Base-by-base conservation (phyloP, 768 basidiomycete genomes). In the Russula griseocarnosa region DNA sequence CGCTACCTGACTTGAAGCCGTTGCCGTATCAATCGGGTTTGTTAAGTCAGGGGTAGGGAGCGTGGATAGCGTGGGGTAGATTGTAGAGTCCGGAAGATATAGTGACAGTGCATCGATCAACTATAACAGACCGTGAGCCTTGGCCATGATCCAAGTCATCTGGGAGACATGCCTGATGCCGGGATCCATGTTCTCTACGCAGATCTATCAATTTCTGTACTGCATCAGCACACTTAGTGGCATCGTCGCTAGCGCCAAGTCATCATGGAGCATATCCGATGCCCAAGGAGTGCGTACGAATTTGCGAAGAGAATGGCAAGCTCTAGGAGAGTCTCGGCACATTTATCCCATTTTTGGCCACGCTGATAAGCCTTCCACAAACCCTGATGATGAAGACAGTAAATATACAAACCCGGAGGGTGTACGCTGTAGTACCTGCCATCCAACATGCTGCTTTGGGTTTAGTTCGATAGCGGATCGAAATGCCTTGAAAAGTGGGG, bases 1-100 rank as follows among this genome's bases (percentile, higher is more conserved):
- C 0, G 87, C 82, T 0, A 76, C 73, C 73, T 92, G 90, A 0
- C 82, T 77, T 28, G 77, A 73, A 46, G 79, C 80, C 6, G 79
- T 85, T 1, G 85, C 78, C 5, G 88, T 85, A 3, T 81, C 77
- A 0, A 81, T 79, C 0, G 93, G 92, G 56, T 82, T 86, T 10
- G 90, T 88, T n/a, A 83, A 77, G 70, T 94, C 87, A 3, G 92
- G 92, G 1, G 78, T 76, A 7, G 94, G 88, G 2, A 98, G 78
- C 1, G 74, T 75, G 1, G 82, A 84, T 9, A 98, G 77, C 2
- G 86, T 77, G 0, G 77, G 65, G 68, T 86, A 88, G 1, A 87
- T 72, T 0, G 82, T 75, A 5, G 94, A 93, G 7, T 83, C 82
- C 0, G 93, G 90, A 11, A 98, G 86, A 16, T 94, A 78, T 38